Evolutionary conservation across 2,329 filamentous ascomycete species (phyloP), one percentile per base, ranked within the genome.

Genomic region (Rasamsonia emersonii): DNA sequence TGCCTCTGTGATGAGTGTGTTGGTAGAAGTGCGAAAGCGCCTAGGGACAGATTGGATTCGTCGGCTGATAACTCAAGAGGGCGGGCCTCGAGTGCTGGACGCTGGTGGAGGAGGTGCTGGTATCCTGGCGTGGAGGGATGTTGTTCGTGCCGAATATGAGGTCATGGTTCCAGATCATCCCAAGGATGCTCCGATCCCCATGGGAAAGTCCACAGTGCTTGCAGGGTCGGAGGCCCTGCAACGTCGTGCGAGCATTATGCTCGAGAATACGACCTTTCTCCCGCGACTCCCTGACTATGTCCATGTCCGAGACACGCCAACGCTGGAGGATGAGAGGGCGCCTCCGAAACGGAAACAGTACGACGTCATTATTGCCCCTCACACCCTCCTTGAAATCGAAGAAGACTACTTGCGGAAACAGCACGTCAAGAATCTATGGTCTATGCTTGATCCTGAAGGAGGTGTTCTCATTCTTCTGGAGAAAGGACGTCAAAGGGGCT

Each of bases 241-340:
- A 11, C 69, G 82, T 35, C 80, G 86, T 18, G 69, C 86, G 15
- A 85, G 86, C 43, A 68, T 67, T 11, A 73, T 96, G 41, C 65
- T 98, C 9, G 73, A 93, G 21, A 81, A 95, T 53, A 96, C 91
- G 0, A 93, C 83, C 0, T 95, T 98, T 51, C 69, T 98, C 5
- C 88, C 89, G 5, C 78, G 88, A 3, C 64, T 96, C n/a, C 91
- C 91, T 0, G 86, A 96, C 49, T 86, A 89, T 42, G 59, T 86
- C 16, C 79, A 78, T 36, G 73, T 74, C 29, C 67, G 71, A 7
- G 69, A 74, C 11, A 64, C 66, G 36, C 70, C 62, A 4, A 65
- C 72, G 20, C 54, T 84, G 4, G 74, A 84, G 35, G 73, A 74
- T 13, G 67, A 71, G 13, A 46, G 61, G 28, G 43, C 51, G 6